Conservation (phyloP, 345 rosid genomes). For the Hibiscus syriacus region DNA sequence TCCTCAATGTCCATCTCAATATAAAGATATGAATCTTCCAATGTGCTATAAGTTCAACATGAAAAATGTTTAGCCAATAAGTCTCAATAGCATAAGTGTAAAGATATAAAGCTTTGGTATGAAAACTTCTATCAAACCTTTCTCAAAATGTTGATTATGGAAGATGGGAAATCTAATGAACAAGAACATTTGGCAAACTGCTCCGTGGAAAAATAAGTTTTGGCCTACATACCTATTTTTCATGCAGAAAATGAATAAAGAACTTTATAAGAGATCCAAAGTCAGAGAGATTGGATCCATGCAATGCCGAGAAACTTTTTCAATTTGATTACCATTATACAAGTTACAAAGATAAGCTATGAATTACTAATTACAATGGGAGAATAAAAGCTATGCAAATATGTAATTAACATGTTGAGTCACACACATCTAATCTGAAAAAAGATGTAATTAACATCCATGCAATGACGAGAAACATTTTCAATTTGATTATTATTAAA, state of each 20-base stretch:
- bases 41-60: conserved; percentile 35
- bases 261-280: not conserved
- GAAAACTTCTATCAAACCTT: not conserved
- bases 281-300: not conserved
- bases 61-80: conserved; percentile 9
- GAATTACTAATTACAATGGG: too few relatives aligned
- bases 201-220: not conserved
- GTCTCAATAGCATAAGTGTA: conserved; percentile 1
- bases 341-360: too few relatives aligned
- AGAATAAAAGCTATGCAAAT: too few relatives aligned
- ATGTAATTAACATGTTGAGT: too few relatives aligned
- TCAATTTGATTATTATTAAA: not conserved
- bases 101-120: not conserved
- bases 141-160: not conserved
- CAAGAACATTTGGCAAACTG: not conserved
- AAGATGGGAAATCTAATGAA: not conserved
- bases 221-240: not conserved
- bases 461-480: too few relatives aligned
- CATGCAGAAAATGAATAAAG: not conserved
- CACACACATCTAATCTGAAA: too few relatives aligned
- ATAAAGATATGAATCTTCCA: conserved; percentile 53
- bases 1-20: conserved; percentile 34
- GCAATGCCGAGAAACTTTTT: too few relatives aligned
- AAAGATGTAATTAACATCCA: too few relatives aligned
- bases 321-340: too few relatives aligned